Conservation (phyloP, 345 rosid genomes). For the Excoecaria agallocha region DNA sequence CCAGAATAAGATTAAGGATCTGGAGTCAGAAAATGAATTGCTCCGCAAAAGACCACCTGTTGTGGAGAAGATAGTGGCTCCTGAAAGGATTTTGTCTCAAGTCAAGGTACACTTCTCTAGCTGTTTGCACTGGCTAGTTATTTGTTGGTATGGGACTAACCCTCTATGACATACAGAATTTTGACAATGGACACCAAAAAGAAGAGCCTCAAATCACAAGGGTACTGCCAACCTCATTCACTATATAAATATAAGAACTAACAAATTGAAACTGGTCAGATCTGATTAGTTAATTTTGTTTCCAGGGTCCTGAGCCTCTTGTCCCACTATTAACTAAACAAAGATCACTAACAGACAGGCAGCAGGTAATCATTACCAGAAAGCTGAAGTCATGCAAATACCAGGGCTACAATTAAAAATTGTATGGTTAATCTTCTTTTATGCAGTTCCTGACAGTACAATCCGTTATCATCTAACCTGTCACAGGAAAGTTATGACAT, state of each 20-base stretch:
- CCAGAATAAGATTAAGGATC: constrained; percentile 37
- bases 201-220: constrained; percentile 34
- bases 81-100: constrained; percentile 26
- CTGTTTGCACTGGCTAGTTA: neutral
- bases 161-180: constrained; percentile 33
- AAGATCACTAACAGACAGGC: constrained; percentile 54
- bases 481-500: constrained; percentile 59
- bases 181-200: constrained; percentile 42
- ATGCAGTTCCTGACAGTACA: constrained; percentile 8
- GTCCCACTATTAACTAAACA: constrained; percentile 42
- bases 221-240: constrained; percentile 25
- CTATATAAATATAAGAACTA: neutral
- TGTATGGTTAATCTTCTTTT: neutral
- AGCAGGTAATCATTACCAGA: constrained; percentile 36
- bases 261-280: neutral
- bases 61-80: constrained; percentile 31
- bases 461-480: constrained; percentile 3
- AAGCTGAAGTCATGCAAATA: constrained; percentile 5
- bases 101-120: constrained; percentile 33
- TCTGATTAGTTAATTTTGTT: constrained; percentile 18
- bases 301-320: constrained; percentile 42
- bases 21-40: constrained; percentile 52
- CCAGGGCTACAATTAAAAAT: neutral
- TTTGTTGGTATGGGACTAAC: constrained; percentile 13
- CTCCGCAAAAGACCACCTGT: constrained; percentile 36